Conservation (phyloP, 768 basidiomycete genomes). For the Boletus edulis region DNA sequence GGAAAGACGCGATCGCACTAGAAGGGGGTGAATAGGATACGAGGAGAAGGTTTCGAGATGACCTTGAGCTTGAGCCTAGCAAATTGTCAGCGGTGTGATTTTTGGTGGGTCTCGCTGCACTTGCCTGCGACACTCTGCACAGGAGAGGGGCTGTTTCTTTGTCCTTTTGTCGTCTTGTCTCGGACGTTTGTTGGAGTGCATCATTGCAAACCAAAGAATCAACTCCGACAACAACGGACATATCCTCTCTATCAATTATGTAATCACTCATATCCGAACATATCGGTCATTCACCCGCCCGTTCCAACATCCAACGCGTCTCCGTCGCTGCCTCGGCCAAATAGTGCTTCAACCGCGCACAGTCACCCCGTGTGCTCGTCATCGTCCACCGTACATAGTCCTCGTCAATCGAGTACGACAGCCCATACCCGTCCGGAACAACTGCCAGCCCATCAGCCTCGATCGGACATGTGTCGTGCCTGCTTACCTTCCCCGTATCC, state of each 20-base stretch:
- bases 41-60: background rate
- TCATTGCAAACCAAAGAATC: slow-evolving; percentile 7
- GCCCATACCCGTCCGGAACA: slow-evolving; percentile 87
- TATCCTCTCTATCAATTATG: slow-evolving; percentile 24
- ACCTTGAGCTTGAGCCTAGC: slow-evolving; percentile 56
- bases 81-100: background rate
- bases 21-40: slow-evolving; percentile 5
- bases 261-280: slow-evolving; percentile 27
- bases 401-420: slow-evolving; percentile 88
- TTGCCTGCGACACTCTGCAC: slow-evolving; percentile 61
- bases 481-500: slow-evolving; percentile 87
- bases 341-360: slow-evolving; percentile 61
- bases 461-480: background rate
- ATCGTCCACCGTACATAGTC: slow-evolving; percentile 88
- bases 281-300: slow-evolving; percentile 38
- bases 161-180: slow-evolving; percentile 34
- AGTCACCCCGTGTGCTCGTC: slow-evolving; percentile 61
- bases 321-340: slow-evolving; percentile 81
- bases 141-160: slow-evolving; percentile 51
- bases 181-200: slow-evolving; percentile 41
- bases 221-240: slow-evolving; percentile 28
- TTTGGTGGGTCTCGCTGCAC: background rate
- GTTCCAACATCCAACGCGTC: slow-evolving; percentile 71
- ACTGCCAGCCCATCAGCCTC: slow-evolving; percentile 45
- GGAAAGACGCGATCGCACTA: slow-evolving; percentile 67